Base-by-base conservation (phyloP, 1,284 basidiomycete species). In the Ceratobasidium sp. region DNA sequence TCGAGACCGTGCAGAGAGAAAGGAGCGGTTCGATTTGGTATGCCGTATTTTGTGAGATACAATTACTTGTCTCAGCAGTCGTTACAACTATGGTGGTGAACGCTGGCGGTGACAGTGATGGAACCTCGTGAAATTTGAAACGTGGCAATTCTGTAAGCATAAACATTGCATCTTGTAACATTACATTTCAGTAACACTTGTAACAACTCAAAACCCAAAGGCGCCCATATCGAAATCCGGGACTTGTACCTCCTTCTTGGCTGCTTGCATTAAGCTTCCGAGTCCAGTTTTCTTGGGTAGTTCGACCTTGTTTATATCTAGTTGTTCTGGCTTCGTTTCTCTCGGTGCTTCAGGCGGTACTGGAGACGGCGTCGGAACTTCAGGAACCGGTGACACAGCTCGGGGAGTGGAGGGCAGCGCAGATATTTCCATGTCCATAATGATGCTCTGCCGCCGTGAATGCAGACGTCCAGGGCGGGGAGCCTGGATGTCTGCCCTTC, bases 221-320 rank as follows among this genome's bases (percentile, higher is more conserved):
- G 87, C 86, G 79, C 84, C 85, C 89, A 96, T 94, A 80, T 93
- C 87, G 78, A 95, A 93, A 79, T 95, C 94, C 6, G 93, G 91
- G 59, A 95, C 90, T 78, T 91, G 85, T 35, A 93, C 87, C 79
- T 94, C 90, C 76, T 92, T 89, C 78, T 92, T 95, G n/a, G 94
- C 94, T 13, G 91, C 88, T 82, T 92, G 94, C 83, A 96, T 91
- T 78, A 96, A 81, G 77, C 85, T 92, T 3, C 94, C 94, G 58
- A 95, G 81, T 26, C 91, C 93, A 67, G 89, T 89, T 78, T 92
- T 91, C 77, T 89, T 87, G 66, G 87, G 84, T 70, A 46, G 13
- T 16, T 83, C 84, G 18, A 84, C 79, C 14, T 84, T 78, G 67
- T 81, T 82, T 46, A n/a, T n/a, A n/a, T 82, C 80, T 50, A 72